These are phyloP conservation scores for Dactylellina drechsleri DNA, from an alignment of 2,329 filamentous ascomycete species.

Conservation along the genomic window DNA sequence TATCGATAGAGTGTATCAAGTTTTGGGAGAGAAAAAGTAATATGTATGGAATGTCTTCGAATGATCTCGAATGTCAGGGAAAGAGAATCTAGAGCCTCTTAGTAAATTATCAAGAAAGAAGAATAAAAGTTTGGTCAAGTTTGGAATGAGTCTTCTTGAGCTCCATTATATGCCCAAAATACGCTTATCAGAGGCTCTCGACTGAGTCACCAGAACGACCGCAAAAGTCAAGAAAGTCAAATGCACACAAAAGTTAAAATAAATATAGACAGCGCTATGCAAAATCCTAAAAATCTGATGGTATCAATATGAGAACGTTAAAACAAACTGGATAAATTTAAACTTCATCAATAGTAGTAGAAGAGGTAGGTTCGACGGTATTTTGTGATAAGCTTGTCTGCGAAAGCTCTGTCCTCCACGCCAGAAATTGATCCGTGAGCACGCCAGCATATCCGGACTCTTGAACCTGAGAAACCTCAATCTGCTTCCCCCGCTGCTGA, in stretches of 20 bases:
- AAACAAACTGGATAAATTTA: too few relatives aligned
- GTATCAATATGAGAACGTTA: too few relatives aligned
- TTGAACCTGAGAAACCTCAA: constrained; percentile 79
- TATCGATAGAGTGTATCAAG: not conserved
- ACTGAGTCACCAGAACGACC: constrained; percentile 22
- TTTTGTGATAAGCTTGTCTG: constrained; percentile 71
- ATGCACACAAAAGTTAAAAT: constrained; percentile 1
- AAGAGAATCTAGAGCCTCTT: not conserved
- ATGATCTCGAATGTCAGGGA: too few relatives aligned
- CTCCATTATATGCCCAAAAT: too few relatives aligned
- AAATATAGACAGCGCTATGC: too few relatives aligned
- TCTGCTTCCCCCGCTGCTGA: constrained; percentile 69
- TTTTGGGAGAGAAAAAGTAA: constrained; percentile 7
- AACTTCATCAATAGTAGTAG: not conserved
- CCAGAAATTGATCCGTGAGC: constrained; percentile 66
- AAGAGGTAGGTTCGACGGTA: too few relatives aligned
- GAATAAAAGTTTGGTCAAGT: too few relatives aligned
- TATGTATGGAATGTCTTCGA: not conserved
- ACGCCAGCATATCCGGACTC: constrained; percentile 80
- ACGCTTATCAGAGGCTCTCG: not conserved
- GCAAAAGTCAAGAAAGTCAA: not conserved
- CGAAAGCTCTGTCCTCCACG: constrained; percentile 71
- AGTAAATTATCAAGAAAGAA: too few relatives aligned
- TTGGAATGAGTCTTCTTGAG: too few relatives aligned
- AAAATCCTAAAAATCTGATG: too few relatives aligned